Percentiles rank a stretch among this genome's conserved stretches.
phyloP scores from a whole-genome alignment of 2,329 filamentous ascomycete species.

The Ceratocystis variospora region DNA sequence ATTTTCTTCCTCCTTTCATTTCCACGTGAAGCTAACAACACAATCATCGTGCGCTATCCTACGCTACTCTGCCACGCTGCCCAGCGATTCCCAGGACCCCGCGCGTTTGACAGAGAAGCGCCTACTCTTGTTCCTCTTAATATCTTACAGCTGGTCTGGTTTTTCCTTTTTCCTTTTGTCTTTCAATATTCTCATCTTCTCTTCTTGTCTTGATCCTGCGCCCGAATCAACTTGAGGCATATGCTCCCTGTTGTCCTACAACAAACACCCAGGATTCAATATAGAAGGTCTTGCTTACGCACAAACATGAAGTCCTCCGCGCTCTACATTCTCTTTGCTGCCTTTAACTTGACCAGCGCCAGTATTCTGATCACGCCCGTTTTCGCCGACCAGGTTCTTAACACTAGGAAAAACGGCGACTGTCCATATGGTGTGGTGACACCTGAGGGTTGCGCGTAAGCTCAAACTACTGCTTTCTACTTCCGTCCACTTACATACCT shows the following conservation, averaged over 20 bases:
- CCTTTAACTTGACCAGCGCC: constrained; percentile 36
- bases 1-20: background rate
- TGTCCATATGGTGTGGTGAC: constrained; percentile 45
- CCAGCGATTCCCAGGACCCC: background rate
- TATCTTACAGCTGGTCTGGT: constrained; percentile 12
- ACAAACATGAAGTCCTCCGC: constrained; percentile 30
- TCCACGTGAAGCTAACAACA: background rate
- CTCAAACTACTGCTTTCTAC: constrained; percentile 17
- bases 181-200: background rate
- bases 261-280: too few relatives aligned
- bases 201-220: constrained; percentile 8
- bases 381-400: constrained; percentile 37
- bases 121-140: background rate
- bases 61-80: background rate
- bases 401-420: constrained; percentile 32
- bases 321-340: constrained; percentile 30
- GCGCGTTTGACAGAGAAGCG: background rate
- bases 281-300: background rate
- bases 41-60: background rate
- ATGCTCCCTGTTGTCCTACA: too few relatives aligned
- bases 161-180: background rate
- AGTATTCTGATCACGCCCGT: constrained; percentile 44
- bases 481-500: background rate
- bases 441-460: constrained; percentile 44
- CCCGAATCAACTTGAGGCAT: background rate